Percentiles rank a stretch among this genome's conserved stretches.
phyloP scores from a whole-genome alignment of 257 asterid species.

The Fraxinus quadrangulata region DNA sequence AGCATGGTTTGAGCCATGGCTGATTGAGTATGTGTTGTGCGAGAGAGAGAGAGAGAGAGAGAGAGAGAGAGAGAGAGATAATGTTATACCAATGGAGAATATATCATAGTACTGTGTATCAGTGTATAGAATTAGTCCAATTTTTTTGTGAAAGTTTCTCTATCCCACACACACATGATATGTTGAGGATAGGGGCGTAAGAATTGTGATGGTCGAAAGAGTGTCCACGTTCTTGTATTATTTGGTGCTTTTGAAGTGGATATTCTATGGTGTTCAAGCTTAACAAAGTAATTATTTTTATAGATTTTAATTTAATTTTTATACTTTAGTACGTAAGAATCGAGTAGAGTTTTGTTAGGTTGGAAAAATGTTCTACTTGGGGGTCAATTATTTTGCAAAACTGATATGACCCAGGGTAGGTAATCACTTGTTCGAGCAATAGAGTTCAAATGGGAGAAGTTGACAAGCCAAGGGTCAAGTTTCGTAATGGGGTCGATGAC shows the following conservation, averaged over 20 bases:
- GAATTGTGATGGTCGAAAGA: slow-evolving; percentile 30
- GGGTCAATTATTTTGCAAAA: neutral
- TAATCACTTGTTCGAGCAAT: too few species aligned
- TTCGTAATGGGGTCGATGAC: too few species aligned
- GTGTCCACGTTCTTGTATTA: slow-evolving; percentile 27
- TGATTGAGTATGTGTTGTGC: neutral
- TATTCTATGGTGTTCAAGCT: neutral
- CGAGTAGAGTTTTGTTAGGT: neutral
- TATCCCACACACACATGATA: slow-evolving; percentile 33
- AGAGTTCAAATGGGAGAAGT: too few species aligned
- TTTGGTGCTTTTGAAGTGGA: neutral
- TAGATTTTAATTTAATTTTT: neutral
- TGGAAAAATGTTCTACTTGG: too few species aligned
- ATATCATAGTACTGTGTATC: neutral
- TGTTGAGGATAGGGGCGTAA: slow-evolving; percentile 36
- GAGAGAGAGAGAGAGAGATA: neutral
- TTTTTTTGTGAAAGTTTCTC: slow-evolving; percentile 22
- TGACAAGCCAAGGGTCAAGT: too few species aligned
- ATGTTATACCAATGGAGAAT: neutral
- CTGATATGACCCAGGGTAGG: too few species aligned
- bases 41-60: neutral
- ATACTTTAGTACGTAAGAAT: neutral
- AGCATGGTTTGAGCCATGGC: slow-evolving; percentile 73
- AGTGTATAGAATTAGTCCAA: neutral
- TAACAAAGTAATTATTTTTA: neutral